Base-by-base conservation (phyloP, 768 basidiomycete species). In the Kwoniella bestiolae region DNA sequence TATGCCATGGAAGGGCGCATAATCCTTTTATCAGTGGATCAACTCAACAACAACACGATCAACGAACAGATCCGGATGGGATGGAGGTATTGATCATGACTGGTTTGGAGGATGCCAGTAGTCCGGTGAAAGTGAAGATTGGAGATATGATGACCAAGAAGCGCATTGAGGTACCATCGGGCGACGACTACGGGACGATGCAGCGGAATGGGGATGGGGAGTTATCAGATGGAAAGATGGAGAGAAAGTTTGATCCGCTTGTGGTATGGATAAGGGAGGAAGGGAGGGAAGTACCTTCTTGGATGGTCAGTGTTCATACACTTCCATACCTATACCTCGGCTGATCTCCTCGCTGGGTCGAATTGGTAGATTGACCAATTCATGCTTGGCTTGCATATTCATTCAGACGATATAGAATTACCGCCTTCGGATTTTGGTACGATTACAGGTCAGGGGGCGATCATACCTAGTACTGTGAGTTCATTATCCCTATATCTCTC, bases 211-310 rank as follows among this genome's bases (percentile, higher is more conserved):
- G 35, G 2, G 29, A 2, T 46, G 28, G 34, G 21, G 44, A 29
- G 4, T 21, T 6, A 26, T 31, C 18, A 56, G 60, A 32, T 9
- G 12, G 55, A 47, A 5, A 4, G 21, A 28, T 35, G 3, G 46
- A 47, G 16, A 31, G 34, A 21, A 47, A 29, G 28, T 53, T 34
- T 18, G 65, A 60, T 8, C 65, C 71, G 23, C 28, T 65, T 29
- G 58, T 75, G 1, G 63, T 77, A 9, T 77, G 76, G 76, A 51
- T 77, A 9, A 47, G 74, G 41, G 72, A 68, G 21, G 66, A 73
- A 45, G 67, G 60, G 18, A 52, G 53, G 16, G 32, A 59, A 16
- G 64, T 61, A 14, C 72, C 74, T 2, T 41, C 63, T 14, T 77
- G 74, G 73, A 46, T 77, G n/a, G 73, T 77, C 28, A 49, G 75